Evolutionary conservation across 1,284 basidiomycete genomes (phyloP), one percentile per base, ranked within the genome.

Genomic region (Cryptococcus hybrid): DNA sequence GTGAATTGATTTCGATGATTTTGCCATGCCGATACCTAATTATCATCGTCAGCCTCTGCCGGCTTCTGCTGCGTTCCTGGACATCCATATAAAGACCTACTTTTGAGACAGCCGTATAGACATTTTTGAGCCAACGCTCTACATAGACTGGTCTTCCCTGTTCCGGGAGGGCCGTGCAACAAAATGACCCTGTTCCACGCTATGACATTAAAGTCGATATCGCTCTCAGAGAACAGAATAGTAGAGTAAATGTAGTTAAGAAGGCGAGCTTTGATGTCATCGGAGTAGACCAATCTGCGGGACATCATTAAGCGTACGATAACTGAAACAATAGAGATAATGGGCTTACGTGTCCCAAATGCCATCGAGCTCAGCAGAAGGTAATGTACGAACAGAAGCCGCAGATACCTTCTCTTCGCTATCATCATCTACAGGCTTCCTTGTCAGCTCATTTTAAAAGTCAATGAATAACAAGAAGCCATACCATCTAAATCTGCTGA

Each of bases 1-100:
- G 93, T 0, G 93, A 93, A 71, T 99, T 99, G 75, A 99, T 97
- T 76, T 99, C 96, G 48, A 99, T 85, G 3, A 99, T 81, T 56
- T 90, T 88, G 35, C 91, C 86, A 73, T 89, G 83, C 0, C 88
- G 81, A 73, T 96, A 99, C 52, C 92, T 93, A 65, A 9, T 2
- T 24, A 40, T 3, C 3, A 7, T 8, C 30, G 42, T 46, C 2
- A 50, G 54, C 44, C 24, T 42, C 9, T n/a, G 5, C 46, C 43
- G 51, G 12, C 8, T 49, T n/a, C 24, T 24, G 24, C 24, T 24
- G 24, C 24, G 24, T 24, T 24, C 24, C 24, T 24, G 24, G 24
- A 24, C 24, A 24, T 24, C 24, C 24, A 24, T n/a, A n/a, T 24
- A 24, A 47, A 45, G 7, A 70, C 81, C 52, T 57, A 90, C 88